A percentile compares a stretch with the other conserved stretches of the same genome.
Conservation (phyloP, 768 basidiomycete species). For the Kwoniella sp. region DNA sequence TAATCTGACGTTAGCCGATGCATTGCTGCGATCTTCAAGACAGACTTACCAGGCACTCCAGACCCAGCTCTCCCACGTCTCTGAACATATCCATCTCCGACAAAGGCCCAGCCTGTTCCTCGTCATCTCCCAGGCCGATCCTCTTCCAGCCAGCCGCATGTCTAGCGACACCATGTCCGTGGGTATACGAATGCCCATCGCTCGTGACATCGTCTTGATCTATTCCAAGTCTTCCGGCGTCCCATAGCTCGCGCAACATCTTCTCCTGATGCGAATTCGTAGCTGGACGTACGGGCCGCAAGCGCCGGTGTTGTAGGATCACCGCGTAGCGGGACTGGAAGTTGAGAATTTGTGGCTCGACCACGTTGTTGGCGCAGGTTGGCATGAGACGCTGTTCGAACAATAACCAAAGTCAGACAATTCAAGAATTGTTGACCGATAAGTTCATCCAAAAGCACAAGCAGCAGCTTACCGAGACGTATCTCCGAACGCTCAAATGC, state of each 20-base stretch:
- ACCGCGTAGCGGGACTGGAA: slow-evolving; percentile 49
- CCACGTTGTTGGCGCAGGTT: slow-evolving; percentile 37
- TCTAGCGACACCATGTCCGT: slow-evolving; percentile 13
- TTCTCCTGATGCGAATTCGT: slow-evolving; percentile 36
- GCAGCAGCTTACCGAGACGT: slow-evolving; percentile 36
- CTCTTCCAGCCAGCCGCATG: slow-evolving; percentile 36
- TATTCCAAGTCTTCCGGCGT: slow-evolving; percentile 22
- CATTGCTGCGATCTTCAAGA: not conserved
- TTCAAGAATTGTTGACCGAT: not conserved
- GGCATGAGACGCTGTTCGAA: slow-evolving; percentile 43
- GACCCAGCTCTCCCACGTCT: slow-evolving; percentile 44
- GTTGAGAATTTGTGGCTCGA: slow-evolving; percentile 46
- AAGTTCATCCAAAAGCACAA: too few relatives aligned
- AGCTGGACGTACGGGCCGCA: slow-evolving; percentile 30
- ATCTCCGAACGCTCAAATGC: slow-evolving; percentile 31
- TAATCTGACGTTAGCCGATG: not conserved
- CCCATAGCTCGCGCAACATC: slow-evolving; percentile 46
- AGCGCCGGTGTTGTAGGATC: slow-evolving; percentile 33
- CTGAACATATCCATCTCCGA: slow-evolving; percentile 42
- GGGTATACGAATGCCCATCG: not conserved
- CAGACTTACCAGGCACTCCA: slow-evolving; percentile 45
- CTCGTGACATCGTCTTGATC: not conserved
- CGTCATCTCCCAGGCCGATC: slow-evolving; percentile 35
- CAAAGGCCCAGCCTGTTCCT: slow-evolving; percentile 9
- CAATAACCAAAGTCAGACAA: not conserved